Base-by-base conservation (phyloP, 192 early-diverging fungal species). In the Coemansia sp. region DNA sequence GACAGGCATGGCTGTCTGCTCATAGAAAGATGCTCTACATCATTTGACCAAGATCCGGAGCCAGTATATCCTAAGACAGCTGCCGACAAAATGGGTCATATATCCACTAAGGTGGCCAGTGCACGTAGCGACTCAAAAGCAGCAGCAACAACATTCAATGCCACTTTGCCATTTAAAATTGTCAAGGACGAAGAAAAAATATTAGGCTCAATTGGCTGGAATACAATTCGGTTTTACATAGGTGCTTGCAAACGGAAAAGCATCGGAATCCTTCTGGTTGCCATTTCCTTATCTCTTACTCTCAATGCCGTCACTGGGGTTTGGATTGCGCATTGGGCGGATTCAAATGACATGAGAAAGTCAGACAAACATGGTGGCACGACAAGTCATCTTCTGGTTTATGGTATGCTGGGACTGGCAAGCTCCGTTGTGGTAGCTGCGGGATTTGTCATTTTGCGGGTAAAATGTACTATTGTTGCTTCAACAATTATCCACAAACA, bases 381-480 rank as follows among this genome's bases (percentile, higher is more conserved):
- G 11, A 23, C 12, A 26, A 66, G 71, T 37, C 91, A 91, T 75
- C 84, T 92, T 75, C 65, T 54, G 6, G 70, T 91, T 12, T 93
- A 93, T 56, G 72, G 78, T 23, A 71, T 63, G 6, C 84, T 83
- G 68, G 89, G 86, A 16, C 26, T 91, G n/a, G 44, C 81, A 10
- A 84, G 89, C 69, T 84, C 86, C n/a, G 11, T 89, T n/a, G 47
- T 53, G 3, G 63, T 63, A 43, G 41, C 44, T 40, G 37, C 62
- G 6, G 47, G 42, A 10, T 64, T 44, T 11, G n/a, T 58, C 19
- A 2, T 61, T n/a, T 0, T 67, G 19, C 56, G 65, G 62, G 32
- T 40, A 7, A n/a, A 21, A 8, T 67, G 52, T 47, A 45, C 67
- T 16, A 58, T 59, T 63, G 47, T 0, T 68, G 64, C 59, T 26